Percentiles rank a stretch among this genome's conserved stretches.
These are phyloP conservation scores for Straminergon stramineum DNA, from an alignment of 225 moss, liverwort and hornwort genomes.

Conservation along the genomic window DNA sequence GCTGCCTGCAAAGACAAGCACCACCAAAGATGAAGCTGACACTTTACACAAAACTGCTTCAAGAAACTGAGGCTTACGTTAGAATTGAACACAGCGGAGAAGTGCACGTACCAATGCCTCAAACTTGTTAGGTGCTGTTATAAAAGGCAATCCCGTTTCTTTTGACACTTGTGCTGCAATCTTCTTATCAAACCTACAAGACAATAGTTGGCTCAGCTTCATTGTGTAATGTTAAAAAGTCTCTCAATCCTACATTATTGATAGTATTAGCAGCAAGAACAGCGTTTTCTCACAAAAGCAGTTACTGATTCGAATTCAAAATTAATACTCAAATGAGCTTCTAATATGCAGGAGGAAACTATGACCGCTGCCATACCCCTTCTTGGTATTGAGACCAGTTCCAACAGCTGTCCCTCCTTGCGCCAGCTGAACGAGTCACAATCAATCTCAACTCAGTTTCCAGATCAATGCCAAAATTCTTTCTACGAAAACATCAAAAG, in stretches of 20 bases:
- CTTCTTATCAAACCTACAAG: slow-evolving; percentile 72
- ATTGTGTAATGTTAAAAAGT: not conserved
- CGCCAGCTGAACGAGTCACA: slow-evolving; percentile 51
- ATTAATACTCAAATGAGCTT: not conserved
- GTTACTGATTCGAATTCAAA: not conserved
- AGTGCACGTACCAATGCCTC: slow-evolving; percentile 67
- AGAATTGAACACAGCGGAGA: not conserved
- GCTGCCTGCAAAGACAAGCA: slow-evolving; percentile 48
- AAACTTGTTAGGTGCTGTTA: slow-evolving; percentile 88
- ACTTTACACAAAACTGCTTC: not conserved
- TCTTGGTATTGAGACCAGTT: slow-evolving; percentile 87
- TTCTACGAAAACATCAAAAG: not conserved
- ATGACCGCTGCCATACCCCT: slow-evolving; percentile 37
- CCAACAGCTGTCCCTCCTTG: slow-evolving; percentile 99
- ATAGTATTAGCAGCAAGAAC: not conserved
- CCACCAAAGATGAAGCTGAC: not conserved
- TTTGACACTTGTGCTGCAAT: slow-evolving; percentile 68
- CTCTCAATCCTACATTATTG: not conserved
- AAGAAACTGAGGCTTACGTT: not conserved
- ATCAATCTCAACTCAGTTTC: not conserved
- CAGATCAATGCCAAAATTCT: not conserved
- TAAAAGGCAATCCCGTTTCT: slow-evolving; percentile 76
- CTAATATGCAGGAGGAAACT: not conserved
- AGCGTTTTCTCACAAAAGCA: not conserved
- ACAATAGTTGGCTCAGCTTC: not conserved